Evolutionary conservation across 768 basidiomycete species (phyloP).

Genomic region (Megacollybia marginata): DNA sequence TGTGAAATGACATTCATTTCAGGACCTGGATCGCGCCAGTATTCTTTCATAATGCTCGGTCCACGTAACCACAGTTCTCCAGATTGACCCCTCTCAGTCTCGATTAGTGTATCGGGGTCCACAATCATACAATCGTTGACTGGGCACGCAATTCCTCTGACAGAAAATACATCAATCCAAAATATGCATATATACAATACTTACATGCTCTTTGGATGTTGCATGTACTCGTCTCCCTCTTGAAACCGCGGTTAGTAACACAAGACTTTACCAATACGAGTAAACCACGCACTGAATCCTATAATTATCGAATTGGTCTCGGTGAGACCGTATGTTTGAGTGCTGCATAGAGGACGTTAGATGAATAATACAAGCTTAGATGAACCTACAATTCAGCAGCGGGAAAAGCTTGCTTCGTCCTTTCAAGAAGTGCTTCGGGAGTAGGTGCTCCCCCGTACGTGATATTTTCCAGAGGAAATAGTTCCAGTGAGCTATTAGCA

Average conservation of each 20-base stretch:
- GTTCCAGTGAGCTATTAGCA: constrained; percentile 37
- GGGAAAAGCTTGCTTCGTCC: constrained; percentile 41
- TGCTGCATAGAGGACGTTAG: constrained; percentile 20
- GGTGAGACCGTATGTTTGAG: constrained; percentile 50
- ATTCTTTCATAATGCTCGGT: constrained; percentile 57
- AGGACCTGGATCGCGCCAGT: constrained; percentile 34
- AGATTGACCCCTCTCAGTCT: constrained; percentile 25
- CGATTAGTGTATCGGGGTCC: constrained; percentile 19
- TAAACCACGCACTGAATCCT: neutral
- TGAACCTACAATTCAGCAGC: constrained; percentile 32
- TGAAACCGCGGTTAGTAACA: constrained; percentile 1
- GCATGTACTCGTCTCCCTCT: constrained; percentile 54
- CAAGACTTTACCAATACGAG: too few relatives aligned
- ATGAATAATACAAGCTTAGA: neutral
- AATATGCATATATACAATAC: constrained; percentile 18
- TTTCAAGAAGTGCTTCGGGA: constrained; percentile 38
- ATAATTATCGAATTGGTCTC: constrained; percentile 56
- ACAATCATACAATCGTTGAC: constrained; percentile 52
- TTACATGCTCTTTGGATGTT: constrained; percentile 44
- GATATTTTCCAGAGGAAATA: constrained; percentile 39
- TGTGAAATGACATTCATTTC: neutral
- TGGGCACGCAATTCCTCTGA: constrained; percentile 42
- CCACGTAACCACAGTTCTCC: constrained; percentile 54
- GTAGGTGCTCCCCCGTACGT: constrained; percentile 49
- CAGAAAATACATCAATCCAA: neutral